Percentiles rank a stretch among this genome's conserved stretches.
Conservation (phyloP, 306 rosid genomes). For the Pachyrhizus erosus region DNA sequence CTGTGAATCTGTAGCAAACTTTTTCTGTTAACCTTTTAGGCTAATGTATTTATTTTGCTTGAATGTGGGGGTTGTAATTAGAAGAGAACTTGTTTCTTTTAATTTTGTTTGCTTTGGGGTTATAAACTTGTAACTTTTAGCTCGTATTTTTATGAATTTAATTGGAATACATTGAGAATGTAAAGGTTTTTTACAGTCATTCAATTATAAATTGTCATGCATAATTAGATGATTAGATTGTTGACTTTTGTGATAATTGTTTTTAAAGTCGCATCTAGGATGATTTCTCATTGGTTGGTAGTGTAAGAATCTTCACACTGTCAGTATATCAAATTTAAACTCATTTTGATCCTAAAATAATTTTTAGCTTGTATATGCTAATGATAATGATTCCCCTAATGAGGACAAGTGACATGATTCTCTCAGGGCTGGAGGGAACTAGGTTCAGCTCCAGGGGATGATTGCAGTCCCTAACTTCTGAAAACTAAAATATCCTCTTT, state of each 20-base stretch:
- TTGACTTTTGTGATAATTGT: not conserved
- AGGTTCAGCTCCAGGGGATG: not conserved
- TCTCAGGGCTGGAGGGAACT: constrained; percentile 6
- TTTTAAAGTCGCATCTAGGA: not conserved
- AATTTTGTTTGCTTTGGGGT: constrained; percentile 1
- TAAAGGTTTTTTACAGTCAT: not conserved
- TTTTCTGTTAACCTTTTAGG: not conserved
- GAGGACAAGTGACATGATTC: not conserved
- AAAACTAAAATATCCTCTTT: not conserved
- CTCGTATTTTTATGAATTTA: not conserved
- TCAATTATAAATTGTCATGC: not conserved
- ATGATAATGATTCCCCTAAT: not conserved
- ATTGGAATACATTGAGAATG: not conserved
- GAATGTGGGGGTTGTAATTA: not conserved
- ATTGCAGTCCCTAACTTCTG: constrained; percentile 10
- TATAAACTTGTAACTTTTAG: not conserved
- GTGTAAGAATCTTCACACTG: not conserved
- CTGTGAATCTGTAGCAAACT: not conserved
- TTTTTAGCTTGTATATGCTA: not conserved
- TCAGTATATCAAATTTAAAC: not conserved
- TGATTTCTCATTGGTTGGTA: not conserved
- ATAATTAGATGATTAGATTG: not conserved
- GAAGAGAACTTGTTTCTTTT: constrained; percentile 1
- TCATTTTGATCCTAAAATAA: not conserved
- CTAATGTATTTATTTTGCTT: not conserved